phyloP scores from a whole-genome alignment of 2,329 filamentous ascomycete genomes.

The Phialophora tarda region DNA sequence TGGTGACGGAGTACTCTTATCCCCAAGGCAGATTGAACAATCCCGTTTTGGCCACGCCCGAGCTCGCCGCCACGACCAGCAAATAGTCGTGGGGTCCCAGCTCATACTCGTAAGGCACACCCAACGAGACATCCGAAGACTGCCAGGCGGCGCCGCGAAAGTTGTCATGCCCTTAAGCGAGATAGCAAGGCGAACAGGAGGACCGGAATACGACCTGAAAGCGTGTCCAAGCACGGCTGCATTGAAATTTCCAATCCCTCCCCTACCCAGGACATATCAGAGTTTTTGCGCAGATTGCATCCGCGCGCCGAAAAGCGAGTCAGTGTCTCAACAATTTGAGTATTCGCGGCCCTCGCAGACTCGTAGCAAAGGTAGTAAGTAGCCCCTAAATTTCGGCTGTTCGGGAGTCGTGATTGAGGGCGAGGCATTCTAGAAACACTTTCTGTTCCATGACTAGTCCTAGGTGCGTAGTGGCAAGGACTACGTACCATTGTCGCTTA shows the following conservation, averaged over 20 bases:
- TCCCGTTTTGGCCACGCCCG: background rate
- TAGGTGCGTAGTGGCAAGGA: background rate
- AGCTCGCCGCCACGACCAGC: background rate
- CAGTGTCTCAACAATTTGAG: background rate
- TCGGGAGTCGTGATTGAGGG: background rate
- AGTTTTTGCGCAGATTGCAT: background rate
- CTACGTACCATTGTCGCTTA: background rate
- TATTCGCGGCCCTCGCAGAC: background rate
- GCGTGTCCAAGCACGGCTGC: background rate
- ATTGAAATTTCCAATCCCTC: background rate
- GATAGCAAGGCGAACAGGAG: background rate
- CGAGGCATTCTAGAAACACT: slow-evolving; percentile 9
- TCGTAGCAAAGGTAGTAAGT: background rate
- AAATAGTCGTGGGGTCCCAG: background rate
- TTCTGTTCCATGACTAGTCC: slow-evolving; percentile 5
- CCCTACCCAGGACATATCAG: background rate
- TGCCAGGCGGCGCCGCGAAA: background rate
- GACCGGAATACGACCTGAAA: background rate
- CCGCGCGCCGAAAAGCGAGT: background rate
- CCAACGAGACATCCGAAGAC: background rate
- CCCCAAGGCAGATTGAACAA: background rate
- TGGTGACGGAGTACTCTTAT: background rate
- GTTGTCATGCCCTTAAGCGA: slow-evolving; percentile 1
- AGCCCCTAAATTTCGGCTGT: slow-evolving; percentile 3
- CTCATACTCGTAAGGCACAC: background rate